These are phyloP conservation scores for Quercus gilva DNA, from an alignment of 306 rosid species.

Conservation along the genomic window DNA sequence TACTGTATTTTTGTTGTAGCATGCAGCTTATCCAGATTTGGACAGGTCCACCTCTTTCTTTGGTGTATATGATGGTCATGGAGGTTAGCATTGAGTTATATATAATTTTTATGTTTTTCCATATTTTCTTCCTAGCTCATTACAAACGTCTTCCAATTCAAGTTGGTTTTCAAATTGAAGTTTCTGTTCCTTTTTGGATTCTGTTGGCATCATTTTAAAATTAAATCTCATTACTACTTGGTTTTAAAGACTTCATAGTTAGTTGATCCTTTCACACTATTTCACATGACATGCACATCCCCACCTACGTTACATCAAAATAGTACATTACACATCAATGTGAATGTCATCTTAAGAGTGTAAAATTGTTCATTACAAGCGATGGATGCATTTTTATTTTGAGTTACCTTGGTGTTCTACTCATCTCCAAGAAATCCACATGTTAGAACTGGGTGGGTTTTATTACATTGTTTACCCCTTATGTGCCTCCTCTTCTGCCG, in stretches of 20 bases:
- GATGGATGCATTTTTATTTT: no score
- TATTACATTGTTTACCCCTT: no score
- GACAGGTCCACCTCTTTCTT: slow-evolving; percentile 87
- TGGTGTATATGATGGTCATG: slow-evolving; percentile 98
- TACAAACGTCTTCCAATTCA: neutral
- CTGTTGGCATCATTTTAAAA: neutral
- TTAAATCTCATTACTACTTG: neutral
- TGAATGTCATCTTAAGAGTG: no score
- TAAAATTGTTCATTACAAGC: no score
- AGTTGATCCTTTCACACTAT: neutral
- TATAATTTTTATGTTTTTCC: neutral
- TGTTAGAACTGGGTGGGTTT: no score
- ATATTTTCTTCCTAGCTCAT: slow-evolving; percentile 6
- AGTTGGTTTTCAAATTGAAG: neutral
- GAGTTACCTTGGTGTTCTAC: no score
- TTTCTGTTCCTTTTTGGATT: neutral
- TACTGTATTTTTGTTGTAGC: slow-evolving; percentile 48
- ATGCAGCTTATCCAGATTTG: slow-evolving; percentile 79
- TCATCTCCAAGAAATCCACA: no score
- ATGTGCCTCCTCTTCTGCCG: no score
- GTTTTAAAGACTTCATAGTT: neutral
- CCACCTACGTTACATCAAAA: neutral
- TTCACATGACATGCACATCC: neutral
- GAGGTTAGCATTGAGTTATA: slow-evolving; percentile 54
- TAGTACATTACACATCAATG: no score